Base-by-base conservation (phyloP, 106 monocot species). In the Dioscorea dumetorum region DNA sequence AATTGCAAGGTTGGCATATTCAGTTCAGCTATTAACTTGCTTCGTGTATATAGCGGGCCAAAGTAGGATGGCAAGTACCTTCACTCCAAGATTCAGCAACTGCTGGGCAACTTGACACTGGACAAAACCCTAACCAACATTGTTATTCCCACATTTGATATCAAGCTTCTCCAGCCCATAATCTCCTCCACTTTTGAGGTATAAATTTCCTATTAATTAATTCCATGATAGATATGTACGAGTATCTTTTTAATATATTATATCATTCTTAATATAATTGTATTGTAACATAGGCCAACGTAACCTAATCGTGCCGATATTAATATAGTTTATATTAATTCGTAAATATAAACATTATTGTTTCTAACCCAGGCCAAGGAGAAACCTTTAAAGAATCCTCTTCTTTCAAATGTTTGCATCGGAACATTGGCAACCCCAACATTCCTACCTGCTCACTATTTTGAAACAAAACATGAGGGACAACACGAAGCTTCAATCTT, bases 321-420 rank as follows among this genome's bases (percentile, higher is more conserved):
- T 20, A n/a, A n/a, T 58, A 28, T 28, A 28, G 19, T 58, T 11
- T 4, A 58, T 8, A 16, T n/a, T 8, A 8, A 58, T 8, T 58
- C 0, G 12, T 11, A 16, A 8, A 58, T 58, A 16, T n/a, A 8
- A 8, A 8, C 13, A n/a, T 1, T 19, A 16, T 8, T 58, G 14
- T 20, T 58, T 4, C 19, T 1, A 16, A 18, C 2, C 20, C 22
- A 66, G 65, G 65, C 65, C 7, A 49, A 66, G 49, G 20, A 16
- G 20, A 15, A 49, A 4, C 21, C 48, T 3, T 50, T 49, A 13
- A 66, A 48, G 65, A 49, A 66, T 22, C 49, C 65, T 49, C 49
- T 66, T 19, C 65, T 66, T 8, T 66, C 65, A 13, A 49, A 66
- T 3, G 49, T 66, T 20, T 66, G 65, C 65, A 66, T 66, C 48